phyloP scores from a whole-genome alignment of 805 yeast species.

The Myxozyma nipponensis region DNA sequence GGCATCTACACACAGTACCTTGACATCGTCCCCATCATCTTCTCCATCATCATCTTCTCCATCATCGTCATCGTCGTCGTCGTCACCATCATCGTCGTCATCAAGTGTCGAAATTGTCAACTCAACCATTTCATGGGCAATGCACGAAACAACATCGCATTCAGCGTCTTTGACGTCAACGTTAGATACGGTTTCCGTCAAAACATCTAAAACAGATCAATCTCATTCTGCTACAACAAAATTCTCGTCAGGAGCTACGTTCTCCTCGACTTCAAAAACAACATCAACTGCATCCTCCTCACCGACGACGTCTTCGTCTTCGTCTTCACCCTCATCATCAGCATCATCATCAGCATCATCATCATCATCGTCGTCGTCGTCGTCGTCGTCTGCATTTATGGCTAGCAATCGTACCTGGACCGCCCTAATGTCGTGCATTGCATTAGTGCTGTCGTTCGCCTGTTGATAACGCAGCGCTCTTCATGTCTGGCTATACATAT shows the following conservation, averaged over 20 bases:
- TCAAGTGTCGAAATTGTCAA: background rate
- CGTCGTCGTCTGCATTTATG: constrained; percentile 2
- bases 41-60: background rate
- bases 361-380: background rate
- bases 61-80: background rate
- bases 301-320: background rate
- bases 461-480: too few relatives aligned
- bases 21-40: background rate
- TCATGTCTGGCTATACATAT: too few relatives aligned
- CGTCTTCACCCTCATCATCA: background rate
- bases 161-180: background rate
- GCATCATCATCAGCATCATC: background rate
- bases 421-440: too few relatives aligned
- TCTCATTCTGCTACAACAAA: background rate
- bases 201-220: background rate
- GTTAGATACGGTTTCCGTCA: background rate
- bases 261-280: too few relatives aligned
- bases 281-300: constrained; percentile 1
- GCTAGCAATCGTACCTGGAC: too few relatives aligned
- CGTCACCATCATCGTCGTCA: background rate
- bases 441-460: too few relatives aligned
- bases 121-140: background rate
- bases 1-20: background rate
- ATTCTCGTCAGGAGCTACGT: background rate
- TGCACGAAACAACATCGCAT: background rate